Evolutionary conservation across 352 stramenopile species (phyloP).

Genomic region (Phytophthora melonis): DNA sequence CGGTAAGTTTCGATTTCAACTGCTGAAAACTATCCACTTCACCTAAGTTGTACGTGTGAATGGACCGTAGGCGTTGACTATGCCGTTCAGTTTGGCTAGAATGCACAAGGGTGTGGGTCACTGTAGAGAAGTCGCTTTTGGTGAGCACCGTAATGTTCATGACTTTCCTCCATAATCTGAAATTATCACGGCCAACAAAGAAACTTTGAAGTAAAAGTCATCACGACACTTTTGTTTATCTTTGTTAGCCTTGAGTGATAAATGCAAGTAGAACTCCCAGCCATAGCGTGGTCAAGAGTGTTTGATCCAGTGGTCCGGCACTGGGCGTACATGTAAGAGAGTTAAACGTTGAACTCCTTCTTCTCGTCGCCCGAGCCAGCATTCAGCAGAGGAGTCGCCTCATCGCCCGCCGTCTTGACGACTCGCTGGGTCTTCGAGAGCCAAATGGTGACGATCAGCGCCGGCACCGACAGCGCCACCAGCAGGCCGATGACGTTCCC

Average conservation of each 20-base stretch:
- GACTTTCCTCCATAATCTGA: too few species aligned
- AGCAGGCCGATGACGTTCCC: constrained; percentile 81
- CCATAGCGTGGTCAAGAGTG: background rate
- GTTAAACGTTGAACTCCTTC: constrained; percentile 31
- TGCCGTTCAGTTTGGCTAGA: constrained; percentile 3
- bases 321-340: background rate
- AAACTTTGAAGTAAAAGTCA: background rate
- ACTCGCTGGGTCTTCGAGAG: constrained; percentile 50
- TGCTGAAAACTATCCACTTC: background rate
- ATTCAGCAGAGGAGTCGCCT: constrained; percentile 57
- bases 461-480: constrained; percentile 52
- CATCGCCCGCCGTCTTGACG: constrained; percentile 34
- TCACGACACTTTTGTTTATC: background rate
- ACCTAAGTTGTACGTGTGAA: background rate
- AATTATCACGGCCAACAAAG: too few species aligned
- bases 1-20: constrained; percentile 17
- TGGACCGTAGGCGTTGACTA: constrained; percentile 24
- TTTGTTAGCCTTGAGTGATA: background rate
- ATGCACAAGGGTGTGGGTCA: too few species aligned
- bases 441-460: constrained; percentile 63
- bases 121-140: too few species aligned
- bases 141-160: too few species aligned
- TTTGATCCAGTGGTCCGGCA: background rate
- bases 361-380: constrained; percentile 41
- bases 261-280: background rate